Evolutionary conservation across 148 eudicot species (phyloP).

Genomic region (Fallopia convolvulus): DNA sequence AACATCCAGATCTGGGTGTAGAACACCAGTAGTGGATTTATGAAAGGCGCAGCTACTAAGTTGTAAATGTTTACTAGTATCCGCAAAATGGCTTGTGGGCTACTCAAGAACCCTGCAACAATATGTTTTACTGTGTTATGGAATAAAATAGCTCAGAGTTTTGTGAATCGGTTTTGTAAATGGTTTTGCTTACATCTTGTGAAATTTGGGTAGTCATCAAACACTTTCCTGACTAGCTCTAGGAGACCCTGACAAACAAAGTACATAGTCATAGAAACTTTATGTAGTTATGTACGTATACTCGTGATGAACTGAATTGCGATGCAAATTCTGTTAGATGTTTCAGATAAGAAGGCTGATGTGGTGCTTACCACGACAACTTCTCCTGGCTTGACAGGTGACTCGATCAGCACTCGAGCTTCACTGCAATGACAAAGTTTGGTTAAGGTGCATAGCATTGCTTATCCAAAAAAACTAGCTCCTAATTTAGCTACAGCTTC

Average conservation of each 20-base stretch:
- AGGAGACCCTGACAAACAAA: conserved; percentile 37
- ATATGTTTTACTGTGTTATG: not conserved
- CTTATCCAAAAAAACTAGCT: too few species aligned
- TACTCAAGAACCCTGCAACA: conserved; percentile 62
- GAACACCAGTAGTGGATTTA: conserved; percentile 50
- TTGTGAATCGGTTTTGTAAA: not conserved
- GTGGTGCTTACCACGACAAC: conserved; percentile 50
- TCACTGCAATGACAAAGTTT: conserved; percentile 33
- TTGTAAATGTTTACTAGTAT: conserved; percentile 31
- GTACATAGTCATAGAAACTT: not conserved
- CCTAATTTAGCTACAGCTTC: too few species aligned
- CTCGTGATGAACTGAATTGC: not conserved
- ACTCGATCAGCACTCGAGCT: conserved; percentile 56
- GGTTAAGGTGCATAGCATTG: conserved; percentile 3
- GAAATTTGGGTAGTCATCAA: conserved; percentile 64
- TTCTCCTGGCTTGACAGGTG: conserved; percentile 80
- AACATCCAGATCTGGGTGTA: conserved; percentile 37
- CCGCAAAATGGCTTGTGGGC: conserved; percentile 45
- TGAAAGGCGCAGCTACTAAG: conserved; percentile 31
- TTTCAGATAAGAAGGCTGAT: conserved; percentile 2
- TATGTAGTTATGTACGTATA: not conserved
- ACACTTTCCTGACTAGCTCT: conserved; percentile 44
- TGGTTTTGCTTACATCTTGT: conserved; percentile 47
- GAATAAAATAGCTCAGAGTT: not conserved
- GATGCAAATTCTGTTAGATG: not conserved